Evolutionary conservation across 768 basidiomycete genomes (phyloP), one percentile per base, ranked within the genome.

Genomic region (Naganishia randhawae): DNA sequence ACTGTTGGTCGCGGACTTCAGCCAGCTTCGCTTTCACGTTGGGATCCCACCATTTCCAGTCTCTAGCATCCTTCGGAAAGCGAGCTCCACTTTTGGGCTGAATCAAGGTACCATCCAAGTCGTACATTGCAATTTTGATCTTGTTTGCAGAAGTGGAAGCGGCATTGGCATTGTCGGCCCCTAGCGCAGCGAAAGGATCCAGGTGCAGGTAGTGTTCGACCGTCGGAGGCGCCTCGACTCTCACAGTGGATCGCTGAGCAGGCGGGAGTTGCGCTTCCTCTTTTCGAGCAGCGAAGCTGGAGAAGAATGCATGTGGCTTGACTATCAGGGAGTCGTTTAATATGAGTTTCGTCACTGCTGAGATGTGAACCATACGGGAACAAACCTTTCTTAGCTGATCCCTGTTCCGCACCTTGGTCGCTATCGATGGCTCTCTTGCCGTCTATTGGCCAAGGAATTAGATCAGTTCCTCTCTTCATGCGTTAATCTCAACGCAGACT

Each of bases 21-120:
- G 85, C 84, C 71, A 97, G 76, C 76, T 85, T 88, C 8, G 78
- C 73, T 2, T 87, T 87, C 25, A 96, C 86, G 17, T 74, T 74
- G 0, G 83, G 74, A 69, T 85, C 80, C 91, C 91, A 93, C 89
- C 91, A 91, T 65, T 85, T 80, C 85, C 87, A 89, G 68, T 83
- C 84, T 0, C 77, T 74, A 33, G 77, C 77, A 53, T 81, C 81
- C 29, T 80, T 80, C 29, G 83, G 82, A 71, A 87, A 88, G 8
- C 25, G 19, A 22, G 48, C 42, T 41, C 55, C 55, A 14, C 66
- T 55, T 45, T 67, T 67, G 0, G 82, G 74, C 50, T 75, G 70
- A 73, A 93, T 90, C 69, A 91, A 70, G 0, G 89, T 91, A 3
- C 88, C 89, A 74, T 93, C 91, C 33, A 92, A 80, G 76, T 92